Evolutionary conservation across 2,329 filamentous ascomycete genomes (phyloP).

Genomic region (Talaromyces sp.): DNA sequence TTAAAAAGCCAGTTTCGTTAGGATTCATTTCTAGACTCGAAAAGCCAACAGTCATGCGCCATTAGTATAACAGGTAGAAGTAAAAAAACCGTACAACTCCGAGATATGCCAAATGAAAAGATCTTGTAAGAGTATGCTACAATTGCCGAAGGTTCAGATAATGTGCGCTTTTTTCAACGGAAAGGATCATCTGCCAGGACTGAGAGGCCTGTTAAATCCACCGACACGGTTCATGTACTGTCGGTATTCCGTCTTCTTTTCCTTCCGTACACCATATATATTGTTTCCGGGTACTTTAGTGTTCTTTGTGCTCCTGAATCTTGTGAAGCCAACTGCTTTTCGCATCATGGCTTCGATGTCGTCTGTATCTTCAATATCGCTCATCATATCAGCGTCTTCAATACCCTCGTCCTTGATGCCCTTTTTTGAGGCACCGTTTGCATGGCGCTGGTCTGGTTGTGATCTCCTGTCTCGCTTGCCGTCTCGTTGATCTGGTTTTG

Average conservation of each 20-base stretch:
- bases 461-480: constrained; percentile 30
- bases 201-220: constrained; percentile 51
- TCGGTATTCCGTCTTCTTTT: constrained; percentile 90
- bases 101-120: constrained; percentile 11
- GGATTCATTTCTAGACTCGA: background rate
- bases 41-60: background rate
- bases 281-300: constrained; percentile 87
- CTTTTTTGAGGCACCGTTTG: constrained; percentile 27
- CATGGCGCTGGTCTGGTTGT: constrained; percentile 23
- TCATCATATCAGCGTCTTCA: constrained; percentile 42
- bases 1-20: background rate
- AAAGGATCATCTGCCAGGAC: constrained; percentile 38
- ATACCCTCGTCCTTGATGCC: constrained; percentile 48
- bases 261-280: constrained; percentile 76
- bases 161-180: background rate
- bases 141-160: constrained; percentile 1
- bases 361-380: constrained; percentile 18
- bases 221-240: constrained; percentile 77
- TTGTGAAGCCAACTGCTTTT: constrained; percentile 84
- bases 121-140: constrained; percentile 12
- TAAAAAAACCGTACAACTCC: constrained; percentile 13
- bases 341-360: constrained; percentile 71
- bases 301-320: constrained; percentile 81
- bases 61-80: background rate
- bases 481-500: constrained; percentile 31